Conservation (phyloP, 31 red algal species). For the Bonnemaisonia californica region DNA sequence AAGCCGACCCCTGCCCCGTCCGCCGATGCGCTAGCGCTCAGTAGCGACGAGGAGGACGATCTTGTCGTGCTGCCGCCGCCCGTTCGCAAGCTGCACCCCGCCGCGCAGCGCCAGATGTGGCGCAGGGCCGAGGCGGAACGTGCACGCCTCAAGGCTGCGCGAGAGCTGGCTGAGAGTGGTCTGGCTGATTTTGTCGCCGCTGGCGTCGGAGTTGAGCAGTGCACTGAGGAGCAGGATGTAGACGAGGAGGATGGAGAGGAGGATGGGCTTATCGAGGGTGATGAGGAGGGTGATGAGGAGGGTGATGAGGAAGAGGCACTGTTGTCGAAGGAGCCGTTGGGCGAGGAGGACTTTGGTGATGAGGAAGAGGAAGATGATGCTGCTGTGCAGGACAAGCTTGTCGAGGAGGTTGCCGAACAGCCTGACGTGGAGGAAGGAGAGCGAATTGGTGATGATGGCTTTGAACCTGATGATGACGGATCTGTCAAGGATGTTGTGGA, state of each 20-base stretch:
- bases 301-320: constrained; percentile 45
- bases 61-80: constrained; percentile 29
- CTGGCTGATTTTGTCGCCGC: background rate
- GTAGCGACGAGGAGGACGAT: constrained; percentile 5
- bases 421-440: background rate
- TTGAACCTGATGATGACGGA: background rate
- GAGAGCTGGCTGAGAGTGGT: background rate
- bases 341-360: too few species aligned
- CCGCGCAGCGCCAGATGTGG: constrained; percentile 31
- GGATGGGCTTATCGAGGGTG: background rate
- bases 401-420: background rate
- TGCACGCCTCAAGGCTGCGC: constrained; percentile 18
- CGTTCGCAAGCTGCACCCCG: constrained; percentile 10
- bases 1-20: background rate
- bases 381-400: too few species aligned
- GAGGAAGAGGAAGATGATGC: background rate
- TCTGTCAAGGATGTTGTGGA: background rate
- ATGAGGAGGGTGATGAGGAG: constrained; percentile 22
- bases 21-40: background rate
- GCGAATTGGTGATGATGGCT: background rate
- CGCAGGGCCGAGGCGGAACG: constrained; percentile 1
- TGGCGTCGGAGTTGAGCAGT: background rate
- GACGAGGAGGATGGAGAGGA: constrained; percentile 12
- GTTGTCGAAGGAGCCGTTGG: too few species aligned
- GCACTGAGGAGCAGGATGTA: background rate